Conservation (phyloP, 495 filamentous ascomycete genomes). For the Haplographium delicatum region DNA sequence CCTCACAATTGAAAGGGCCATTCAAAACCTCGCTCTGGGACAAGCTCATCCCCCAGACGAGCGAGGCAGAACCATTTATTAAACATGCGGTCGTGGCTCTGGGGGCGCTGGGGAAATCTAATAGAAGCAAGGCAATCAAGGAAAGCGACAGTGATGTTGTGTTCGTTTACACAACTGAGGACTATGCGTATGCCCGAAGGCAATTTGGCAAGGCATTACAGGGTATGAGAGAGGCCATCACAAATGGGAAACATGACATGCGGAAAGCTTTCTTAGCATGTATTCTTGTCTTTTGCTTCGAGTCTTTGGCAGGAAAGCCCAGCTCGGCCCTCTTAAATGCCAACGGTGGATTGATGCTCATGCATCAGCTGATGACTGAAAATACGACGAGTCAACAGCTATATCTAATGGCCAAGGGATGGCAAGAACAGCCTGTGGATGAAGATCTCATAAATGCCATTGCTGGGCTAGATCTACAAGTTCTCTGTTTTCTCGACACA, state of each 20-base stretch:
- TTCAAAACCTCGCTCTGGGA: conserved; percentile 9
- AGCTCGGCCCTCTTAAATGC: conserved; percentile 2
- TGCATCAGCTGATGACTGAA: conserved; percentile 2
- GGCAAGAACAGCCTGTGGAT: background rate
- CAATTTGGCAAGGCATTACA: conserved; percentile 12
- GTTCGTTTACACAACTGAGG: background rate
- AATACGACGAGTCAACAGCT: background rate
- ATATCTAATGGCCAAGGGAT: background rate
- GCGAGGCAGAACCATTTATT: conserved; percentile 11
- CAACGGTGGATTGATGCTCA: conserved; percentile 12
- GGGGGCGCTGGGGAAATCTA: conserved; percentile 4
- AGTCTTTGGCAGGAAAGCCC: conserved; percentile 12
- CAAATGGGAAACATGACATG: conserved; percentile 6
- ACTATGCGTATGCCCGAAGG: conserved; percentile 8
- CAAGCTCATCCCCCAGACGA: conserved; percentile 10
- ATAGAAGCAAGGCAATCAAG: background rate
- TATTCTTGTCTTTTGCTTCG: conserved; percentile 14
- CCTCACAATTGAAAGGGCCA: conserved; percentile 3
- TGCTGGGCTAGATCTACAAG: conserved; percentile 10
- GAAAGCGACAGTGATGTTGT: background rate
- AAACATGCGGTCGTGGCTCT: conserved; percentile 9
- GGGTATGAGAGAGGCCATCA: conserved; percentile 16
- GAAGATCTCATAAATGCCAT: conserved; percentile 11
- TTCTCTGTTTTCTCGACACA: conserved; percentile 16
- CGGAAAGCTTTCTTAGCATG: conserved; percentile 14